Conservation (phyloP, 2,329 filamentous ascomycete genomes). For the Pyrenophora graminea region DNA sequence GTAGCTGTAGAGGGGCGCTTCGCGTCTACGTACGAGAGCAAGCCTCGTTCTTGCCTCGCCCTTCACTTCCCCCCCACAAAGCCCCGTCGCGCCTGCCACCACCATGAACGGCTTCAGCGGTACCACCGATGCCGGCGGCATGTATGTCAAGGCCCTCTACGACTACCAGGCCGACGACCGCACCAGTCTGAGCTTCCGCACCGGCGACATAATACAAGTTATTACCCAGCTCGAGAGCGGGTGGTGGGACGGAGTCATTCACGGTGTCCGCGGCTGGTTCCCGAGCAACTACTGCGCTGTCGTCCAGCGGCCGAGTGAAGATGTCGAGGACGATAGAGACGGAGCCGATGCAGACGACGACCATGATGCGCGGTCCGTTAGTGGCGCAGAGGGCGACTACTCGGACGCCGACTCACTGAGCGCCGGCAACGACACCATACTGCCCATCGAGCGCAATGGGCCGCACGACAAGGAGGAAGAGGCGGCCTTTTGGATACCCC, state of each 20-base stretch:
- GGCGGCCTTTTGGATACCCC: constrained; percentile 97
- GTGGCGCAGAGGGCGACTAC: constrained; percentile 44
- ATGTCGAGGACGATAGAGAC: constrained; percentile 65
- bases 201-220: constrained; percentile 97
- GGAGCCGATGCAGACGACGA: constrained; percentile 59
- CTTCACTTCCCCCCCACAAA: constrained; percentile 9
- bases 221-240: constrained; percentile 97
- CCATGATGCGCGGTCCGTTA: constrained; percentile 53
- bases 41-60: constrained; percentile 15
- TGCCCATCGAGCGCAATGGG: constrained; percentile 67
- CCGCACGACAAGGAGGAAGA: constrained; percentile 68
- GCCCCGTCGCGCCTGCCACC: constrained; percentile 22
- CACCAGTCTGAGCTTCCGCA: constrained; percentile 93
- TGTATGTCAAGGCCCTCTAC: constrained; percentile 95
- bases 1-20: constrained; percentile 25
- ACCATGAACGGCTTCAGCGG: constrained; percentile 58
- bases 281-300: constrained; percentile 98
- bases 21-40: constrained; percentile 17
- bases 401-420: constrained; percentile 53
- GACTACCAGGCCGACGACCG: constrained; percentile 95
- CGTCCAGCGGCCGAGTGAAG: constrained; percentile 75
- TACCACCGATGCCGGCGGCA: constrained; percentile 57
- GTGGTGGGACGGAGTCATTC: constrained; percentile 99
- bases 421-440: constrained; percentile 48
- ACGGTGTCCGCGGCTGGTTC: constrained; percentile 96